Percentiles rank a stretch among this genome's conserved stretches.
Conservation (phyloP, 352 stramenopile species). For the Phytophthora palmivora region DNA sequence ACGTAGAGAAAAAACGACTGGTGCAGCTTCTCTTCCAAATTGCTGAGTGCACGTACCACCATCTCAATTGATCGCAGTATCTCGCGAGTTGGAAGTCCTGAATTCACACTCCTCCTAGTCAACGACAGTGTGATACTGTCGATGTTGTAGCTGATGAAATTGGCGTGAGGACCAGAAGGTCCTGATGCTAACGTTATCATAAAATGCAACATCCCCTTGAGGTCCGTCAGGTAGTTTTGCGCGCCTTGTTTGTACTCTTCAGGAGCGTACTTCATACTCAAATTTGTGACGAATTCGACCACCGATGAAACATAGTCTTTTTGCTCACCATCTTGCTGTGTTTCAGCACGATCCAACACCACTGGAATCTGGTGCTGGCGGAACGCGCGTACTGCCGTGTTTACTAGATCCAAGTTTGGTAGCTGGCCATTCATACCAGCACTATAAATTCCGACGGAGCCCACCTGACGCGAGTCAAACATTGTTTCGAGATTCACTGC, state of each 20-base stretch:
- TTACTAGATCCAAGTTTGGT: conserved; percentile 89
- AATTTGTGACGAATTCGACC: conserved; percentile 1
- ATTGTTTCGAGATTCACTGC: conserved; percentile 79
- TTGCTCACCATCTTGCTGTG: not conserved
- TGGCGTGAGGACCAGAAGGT: conserved; percentile 70
- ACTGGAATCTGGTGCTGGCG: conserved; percentile 53
- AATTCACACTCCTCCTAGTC: conserved; percentile 24
- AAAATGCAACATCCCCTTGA: conserved; percentile 81
- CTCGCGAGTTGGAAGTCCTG: conserved; percentile 38
- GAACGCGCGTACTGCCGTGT: conserved; percentile 69
- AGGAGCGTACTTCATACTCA: conserved; percentile 20
- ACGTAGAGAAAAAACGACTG: conserved; percentile 92
- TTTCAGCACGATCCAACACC: conserved; percentile 54
- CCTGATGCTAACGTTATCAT: conserved; percentile 76
- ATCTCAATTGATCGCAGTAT: conserved; percentile 69
- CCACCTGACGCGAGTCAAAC: conserved; percentile 28
- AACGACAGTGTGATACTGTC: conserved; percentile 77
- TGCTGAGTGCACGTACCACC: conserved; percentile 82
- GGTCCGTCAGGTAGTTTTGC: conserved; percentile 57
- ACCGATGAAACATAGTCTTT: conserved; percentile 15
- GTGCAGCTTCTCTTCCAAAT: conserved; percentile 89
- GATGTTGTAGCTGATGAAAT: conserved; percentile 90
- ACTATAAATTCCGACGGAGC: conserved; percentile 61
- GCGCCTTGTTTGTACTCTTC: conserved; percentile 27
- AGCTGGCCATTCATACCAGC: conserved; percentile 86